Conservation (phyloP, 2,329 filamentous ascomycete species). For the Penicillium capsulatum region DNA sequence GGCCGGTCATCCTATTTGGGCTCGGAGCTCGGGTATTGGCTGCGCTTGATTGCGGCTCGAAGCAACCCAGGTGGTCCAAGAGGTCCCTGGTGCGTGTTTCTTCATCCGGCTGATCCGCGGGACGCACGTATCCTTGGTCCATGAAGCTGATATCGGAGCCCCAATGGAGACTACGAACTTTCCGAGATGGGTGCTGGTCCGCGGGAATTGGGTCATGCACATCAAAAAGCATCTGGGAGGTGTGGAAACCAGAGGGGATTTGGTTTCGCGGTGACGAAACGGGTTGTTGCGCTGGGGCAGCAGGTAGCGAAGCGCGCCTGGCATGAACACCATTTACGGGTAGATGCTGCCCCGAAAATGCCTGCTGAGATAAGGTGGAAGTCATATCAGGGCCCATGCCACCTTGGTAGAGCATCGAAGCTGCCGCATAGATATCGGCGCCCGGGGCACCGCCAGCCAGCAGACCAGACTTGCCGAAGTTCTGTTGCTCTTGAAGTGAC, state of each 20-base stretch:
- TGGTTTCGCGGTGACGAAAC: conserved; percentile 15
- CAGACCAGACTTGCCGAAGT: conserved; percentile 25
- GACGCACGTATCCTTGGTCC: conserved; percentile 57
- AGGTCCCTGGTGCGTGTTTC: conserved; percentile 56
- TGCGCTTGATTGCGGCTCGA: conserved; percentile 56
- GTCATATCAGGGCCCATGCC: conserved; percentile 30
- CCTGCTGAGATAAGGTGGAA: conserved; percentile 29
- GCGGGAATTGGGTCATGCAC: conserved; percentile 31
- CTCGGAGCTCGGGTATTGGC: conserved; percentile 58
- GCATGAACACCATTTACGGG: conserved; percentile 19
- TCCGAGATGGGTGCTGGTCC: conserved; percentile 39
- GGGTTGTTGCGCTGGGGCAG: conserved; percentile 15
- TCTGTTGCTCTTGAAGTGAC: conserved; percentile 24
- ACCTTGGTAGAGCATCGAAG: conserved; percentile 46
- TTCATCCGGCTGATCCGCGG: conserved; percentile 54
- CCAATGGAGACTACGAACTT: conserved; percentile 53
- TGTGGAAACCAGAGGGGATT: conserved; percentile 34
- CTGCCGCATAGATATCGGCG: conserved; percentile 56
- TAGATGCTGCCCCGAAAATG: conserved; percentile 23
- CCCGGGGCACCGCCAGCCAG: conserved; percentile 26
- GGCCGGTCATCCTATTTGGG: conserved; percentile 38
- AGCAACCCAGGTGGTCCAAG: conserved; percentile 54
- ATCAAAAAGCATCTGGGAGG: conserved; percentile 38
- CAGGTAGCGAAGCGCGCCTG: conserved; percentile 16
- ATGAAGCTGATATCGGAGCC: conserved; percentile 66